Percentiles rank a stretch among this genome's conserved stretches.
These are phyloP conservation scores for Platanus orientalis DNA, from an alignment of 164 flowering plant species.

Conservation along the genomic window DNA sequence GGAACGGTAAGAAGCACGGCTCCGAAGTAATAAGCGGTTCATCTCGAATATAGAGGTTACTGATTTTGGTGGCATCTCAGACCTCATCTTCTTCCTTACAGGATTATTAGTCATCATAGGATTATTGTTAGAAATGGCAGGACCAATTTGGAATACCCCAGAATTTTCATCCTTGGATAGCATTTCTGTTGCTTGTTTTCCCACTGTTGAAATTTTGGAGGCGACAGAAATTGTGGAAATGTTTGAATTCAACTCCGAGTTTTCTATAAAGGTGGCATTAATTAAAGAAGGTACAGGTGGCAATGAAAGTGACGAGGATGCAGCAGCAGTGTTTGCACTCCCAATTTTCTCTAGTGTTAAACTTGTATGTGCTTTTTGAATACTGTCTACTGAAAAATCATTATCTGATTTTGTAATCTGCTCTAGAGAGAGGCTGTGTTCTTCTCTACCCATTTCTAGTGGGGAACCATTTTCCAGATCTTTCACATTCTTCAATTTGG, in stretches of 20 bases:
- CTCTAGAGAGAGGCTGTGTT: constrained; percentile 16
- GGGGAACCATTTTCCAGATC: constrained; percentile 16
- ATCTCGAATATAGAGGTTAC: constrained; percentile 47
- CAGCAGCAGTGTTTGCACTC: constrained; percentile 5
- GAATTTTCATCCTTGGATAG: constrained; percentile 9
- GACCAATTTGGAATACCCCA: constrained; percentile 9
- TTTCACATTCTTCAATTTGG: constrained; percentile 10
- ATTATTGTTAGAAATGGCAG: constrained; percentile 15
- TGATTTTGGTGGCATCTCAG: constrained; percentile 53
- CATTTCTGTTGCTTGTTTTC: constrained; percentile 1
- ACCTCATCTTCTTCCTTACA: constrained; percentile 42
- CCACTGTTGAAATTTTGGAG: constrained; percentile 1
- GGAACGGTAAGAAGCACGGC: constrained; percentile 51
- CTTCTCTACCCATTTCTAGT: constrained; percentile 15
- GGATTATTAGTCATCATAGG: constrained; percentile 13
- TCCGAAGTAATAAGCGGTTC: constrained; percentile 42
- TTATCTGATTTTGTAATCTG: constrained; percentile 22
- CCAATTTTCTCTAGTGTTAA: constrained; percentile 7
- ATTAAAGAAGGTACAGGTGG: constrained; percentile 13
- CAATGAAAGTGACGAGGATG: constrained; percentile 11
- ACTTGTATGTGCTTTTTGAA: constrained; percentile 9
- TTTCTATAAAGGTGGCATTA: constrained; percentile 13
- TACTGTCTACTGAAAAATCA: constrained; percentile 13
- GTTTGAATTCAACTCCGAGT: constrained; percentile 11
- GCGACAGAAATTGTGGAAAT: constrained; percentile 13